A percentile compares a stretch with the other conserved stretches of the same genome.
Conservation (phyloP, 352 stramenopile genomes). For the Thraustochytrium sp. region DNA sequence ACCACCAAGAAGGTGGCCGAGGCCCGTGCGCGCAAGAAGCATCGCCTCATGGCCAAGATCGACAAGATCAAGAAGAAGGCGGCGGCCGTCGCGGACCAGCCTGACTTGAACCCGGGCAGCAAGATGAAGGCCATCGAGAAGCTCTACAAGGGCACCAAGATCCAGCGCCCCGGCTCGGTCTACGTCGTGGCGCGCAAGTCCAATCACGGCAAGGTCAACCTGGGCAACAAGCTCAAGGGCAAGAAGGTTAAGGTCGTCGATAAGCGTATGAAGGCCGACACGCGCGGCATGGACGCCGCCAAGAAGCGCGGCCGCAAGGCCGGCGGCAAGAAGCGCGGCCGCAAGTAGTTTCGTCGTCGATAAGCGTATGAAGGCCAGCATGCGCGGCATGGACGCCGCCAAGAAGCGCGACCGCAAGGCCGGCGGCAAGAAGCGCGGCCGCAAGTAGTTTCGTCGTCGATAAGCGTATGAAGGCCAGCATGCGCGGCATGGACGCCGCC, state of each 20-base stretch:
- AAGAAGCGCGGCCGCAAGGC: background rate
- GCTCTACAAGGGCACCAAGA: conserved; percentile 72
- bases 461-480: conserved; percentile 70
- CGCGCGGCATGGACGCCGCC: background rate
- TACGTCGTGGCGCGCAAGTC: conserved; percentile 89
- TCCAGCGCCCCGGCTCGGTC: conserved; percentile 86
- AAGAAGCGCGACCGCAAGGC: background rate
- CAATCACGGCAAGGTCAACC: conserved; percentile 34
- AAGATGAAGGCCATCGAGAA: conserved; percentile 93
- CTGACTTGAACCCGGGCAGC: conserved; percentile 63
- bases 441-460: too few relatives aligned
- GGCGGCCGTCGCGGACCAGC: conserved; percentile 51
- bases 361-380: conserved; percentile 70
- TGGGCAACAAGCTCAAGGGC: conserved; percentile 56
- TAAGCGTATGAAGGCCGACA: conserved; percentile 70
- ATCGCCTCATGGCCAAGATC: conserved; percentile 56
- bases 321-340: conserved; percentile 7
- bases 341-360: too few relatives aligned
- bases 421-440: conserved; percentile 7
- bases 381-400: background rate
- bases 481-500: background rate
- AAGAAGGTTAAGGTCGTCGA: conserved; percentile 94
- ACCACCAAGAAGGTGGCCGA: conserved; percentile 99
- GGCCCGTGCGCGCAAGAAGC: conserved; percentile 89
- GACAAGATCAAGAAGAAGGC: conserved; percentile 49